These are phyloP conservation scores for Aspergillus hiratsukae DNA, from an alignment of 2,329 filamentous ascomycete species.

Conservation along the genomic window DNA sequence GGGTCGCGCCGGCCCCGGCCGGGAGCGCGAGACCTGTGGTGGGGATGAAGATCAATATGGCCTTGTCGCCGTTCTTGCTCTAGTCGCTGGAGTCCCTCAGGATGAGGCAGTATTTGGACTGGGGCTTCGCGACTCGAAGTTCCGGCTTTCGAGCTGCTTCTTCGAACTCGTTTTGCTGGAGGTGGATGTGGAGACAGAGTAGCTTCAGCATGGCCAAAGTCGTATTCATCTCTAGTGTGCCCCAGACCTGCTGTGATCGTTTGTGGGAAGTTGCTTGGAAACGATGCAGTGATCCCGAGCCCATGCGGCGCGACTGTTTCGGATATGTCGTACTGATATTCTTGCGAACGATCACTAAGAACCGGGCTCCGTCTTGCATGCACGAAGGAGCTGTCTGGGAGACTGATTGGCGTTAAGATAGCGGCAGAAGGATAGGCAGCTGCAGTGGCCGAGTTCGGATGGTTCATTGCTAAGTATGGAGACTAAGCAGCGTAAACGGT, in stretches of 20 bases:
- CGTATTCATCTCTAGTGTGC: constrained; percentile 18
- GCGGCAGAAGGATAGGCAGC: constrained; percentile 23
- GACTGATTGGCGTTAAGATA: constrained; percentile 37
- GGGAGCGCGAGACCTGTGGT: constrained; percentile 26
- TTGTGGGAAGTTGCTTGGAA: constrained; percentile 27
- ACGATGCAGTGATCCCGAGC: constrained; percentile 35
- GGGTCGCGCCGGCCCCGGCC: constrained; percentile 34
- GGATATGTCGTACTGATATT: constrained; percentile 31
- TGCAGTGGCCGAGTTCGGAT: constrained; percentile 30
- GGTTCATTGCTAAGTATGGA: constrained; percentile 22
- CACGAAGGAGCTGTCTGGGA: constrained; percentile 32
- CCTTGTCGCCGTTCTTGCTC: constrained; percentile 32
- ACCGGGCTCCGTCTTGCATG: constrained; percentile 30
- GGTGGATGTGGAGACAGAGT: constrained; percentile 21
- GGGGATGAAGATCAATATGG: constrained; percentile 21
- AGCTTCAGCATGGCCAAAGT: constrained; percentile 18
- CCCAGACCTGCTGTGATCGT: constrained; percentile 23
- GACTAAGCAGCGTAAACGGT: constrained; percentile 11
- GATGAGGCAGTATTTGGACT: constrained; percentile 37
- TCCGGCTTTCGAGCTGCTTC: constrained; percentile 17
- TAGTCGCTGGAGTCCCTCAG: constrained; percentile 35
- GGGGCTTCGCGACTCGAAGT: constrained; percentile 24
- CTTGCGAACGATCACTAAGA: constrained; percentile 35
- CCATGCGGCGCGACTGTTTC: constrained; percentile 30
- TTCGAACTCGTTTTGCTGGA: constrained; percentile 21